Conservation (phyloP, 2,329 filamentous ascomycete genomes). For the Intubia oerlemansii region DNA sequence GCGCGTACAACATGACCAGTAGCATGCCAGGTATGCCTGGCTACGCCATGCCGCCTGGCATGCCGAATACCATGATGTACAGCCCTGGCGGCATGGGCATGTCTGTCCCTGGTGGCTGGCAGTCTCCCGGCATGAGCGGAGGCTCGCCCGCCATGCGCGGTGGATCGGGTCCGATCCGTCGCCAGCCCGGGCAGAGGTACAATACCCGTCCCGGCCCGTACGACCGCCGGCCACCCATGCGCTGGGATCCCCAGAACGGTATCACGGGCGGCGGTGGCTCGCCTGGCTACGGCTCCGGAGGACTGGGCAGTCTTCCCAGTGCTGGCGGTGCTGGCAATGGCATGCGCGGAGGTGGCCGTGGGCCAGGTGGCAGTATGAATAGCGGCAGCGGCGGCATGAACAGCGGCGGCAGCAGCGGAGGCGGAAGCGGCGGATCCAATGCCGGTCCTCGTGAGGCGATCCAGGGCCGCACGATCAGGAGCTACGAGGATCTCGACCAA, state of each 20-base stretch:
- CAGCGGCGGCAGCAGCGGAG: not conserved
- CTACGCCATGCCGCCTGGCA: constrained; percentile 23
- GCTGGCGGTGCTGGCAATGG: constrained; percentile 12
- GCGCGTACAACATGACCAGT: constrained; percentile 41
- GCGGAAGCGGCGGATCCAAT: too few relatives aligned
- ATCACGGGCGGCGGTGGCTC: constrained; percentile 11
- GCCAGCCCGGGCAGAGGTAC: constrained; percentile 31
- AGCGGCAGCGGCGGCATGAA: not conserved
- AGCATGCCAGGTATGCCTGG: constrained; percentile 34
- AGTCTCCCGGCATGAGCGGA: constrained; percentile 12
- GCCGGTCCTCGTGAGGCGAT: constrained; percentile 84
- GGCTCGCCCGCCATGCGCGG: too few relatives aligned
- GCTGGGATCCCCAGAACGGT: constrained; percentile 22
- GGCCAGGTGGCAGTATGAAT: too few relatives aligned
- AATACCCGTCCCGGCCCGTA: constrained; percentile 51
- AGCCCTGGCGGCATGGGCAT: constrained; percentile 19
- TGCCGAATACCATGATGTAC: constrained; percentile 21
- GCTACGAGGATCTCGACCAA: constrained; percentile 92
- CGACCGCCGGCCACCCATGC: constrained; percentile 38
- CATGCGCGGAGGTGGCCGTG: too few relatives aligned
- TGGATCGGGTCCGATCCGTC: constrained; percentile 41
- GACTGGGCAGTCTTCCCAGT: constrained; percentile 18
- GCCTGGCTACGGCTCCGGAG: constrained; percentile 25
- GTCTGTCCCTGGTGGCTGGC: constrained; percentile 24
- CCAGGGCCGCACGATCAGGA: constrained; percentile 80